These are phyloP conservation scores for Ophiocordyceps sinensis DNA, from an alignment of 2,329 filamentous ascomycete genomes.

Conservation along the genomic window DNA sequence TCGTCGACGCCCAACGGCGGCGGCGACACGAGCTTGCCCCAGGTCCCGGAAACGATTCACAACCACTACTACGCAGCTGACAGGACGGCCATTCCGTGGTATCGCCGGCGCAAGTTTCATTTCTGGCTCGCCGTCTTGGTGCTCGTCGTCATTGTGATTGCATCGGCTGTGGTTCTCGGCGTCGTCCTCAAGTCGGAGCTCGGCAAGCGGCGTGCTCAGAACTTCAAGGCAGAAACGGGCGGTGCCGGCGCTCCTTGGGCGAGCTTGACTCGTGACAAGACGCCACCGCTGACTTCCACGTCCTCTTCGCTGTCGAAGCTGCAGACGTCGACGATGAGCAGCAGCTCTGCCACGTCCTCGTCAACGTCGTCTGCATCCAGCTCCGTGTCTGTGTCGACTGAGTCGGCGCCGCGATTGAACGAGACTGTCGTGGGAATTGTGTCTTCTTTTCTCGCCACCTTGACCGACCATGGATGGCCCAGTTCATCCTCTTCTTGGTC, in stretches of 20 bases:
- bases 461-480: neutral
- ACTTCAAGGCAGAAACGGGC: neutral
- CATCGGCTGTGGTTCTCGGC: constrained; percentile 3
- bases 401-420: neutral
- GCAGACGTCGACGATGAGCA: too few relatives aligned
- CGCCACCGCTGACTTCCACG: neutral
- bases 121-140: constrained; percentile 3
- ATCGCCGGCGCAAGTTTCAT: constrained; percentile 4
- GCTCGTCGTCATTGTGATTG: constrained; percentile 2
- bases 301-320: too few relatives aligned
- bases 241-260: neutral
- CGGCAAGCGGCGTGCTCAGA: neutral
- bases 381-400: neutral
- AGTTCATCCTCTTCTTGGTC: neutral
- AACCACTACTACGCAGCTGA: constrained; percentile 6
- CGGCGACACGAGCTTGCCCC: neutral
- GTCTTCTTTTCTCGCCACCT: neutral
- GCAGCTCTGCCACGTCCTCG: too few relatives aligned
- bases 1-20: neutral
- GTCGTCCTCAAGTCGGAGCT: constrained; percentile 6
- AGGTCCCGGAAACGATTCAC: constrained; percentile 2
- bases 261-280: neutral
- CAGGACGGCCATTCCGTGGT: constrained; percentile 3
- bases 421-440: neutral
- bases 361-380: neutral